These are phyloP conservation scores for Nepenthes gracilis DNA, from an alignment of 148 eudicot species.

Conservation along the genomic window DNA sequence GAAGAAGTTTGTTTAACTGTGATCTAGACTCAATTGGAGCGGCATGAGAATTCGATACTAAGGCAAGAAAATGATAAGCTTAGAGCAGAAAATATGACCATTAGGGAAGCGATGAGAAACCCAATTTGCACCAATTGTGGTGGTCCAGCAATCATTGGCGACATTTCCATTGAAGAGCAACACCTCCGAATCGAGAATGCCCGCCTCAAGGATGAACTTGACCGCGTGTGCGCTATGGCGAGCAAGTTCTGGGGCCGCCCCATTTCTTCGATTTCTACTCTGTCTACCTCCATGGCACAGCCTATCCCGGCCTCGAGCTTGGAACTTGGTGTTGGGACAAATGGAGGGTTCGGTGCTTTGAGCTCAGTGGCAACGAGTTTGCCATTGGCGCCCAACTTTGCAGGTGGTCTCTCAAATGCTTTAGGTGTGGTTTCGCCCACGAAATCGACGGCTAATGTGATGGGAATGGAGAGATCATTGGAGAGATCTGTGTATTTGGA, in stretches of 20 bases:
- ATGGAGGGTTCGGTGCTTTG: slow-evolving; percentile 54
- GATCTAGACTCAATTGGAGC: slow-evolving; percentile 73
- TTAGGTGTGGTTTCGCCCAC: slow-evolving; percentile 34
- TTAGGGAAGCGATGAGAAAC: slow-evolving; percentile 91
- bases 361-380: slow-evolving; percentile 25
- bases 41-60: slow-evolving; percentile 83
- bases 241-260: slow-evolving; percentile 82
- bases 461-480: slow-evolving; percentile 39
- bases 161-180: slow-evolving; percentile 81
- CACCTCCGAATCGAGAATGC: slow-evolving; percentile 87
- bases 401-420: slow-evolving; percentile 43
- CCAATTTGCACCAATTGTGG: slow-evolving; percentile 90
- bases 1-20: background rate
- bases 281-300: slow-evolving; percentile 16
- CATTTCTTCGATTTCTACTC: slow-evolving; percentile 17
- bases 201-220: slow-evolving; percentile 66
- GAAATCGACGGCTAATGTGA: slow-evolving; percentile 18
- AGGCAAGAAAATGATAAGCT: slow-evolving; percentile 94
- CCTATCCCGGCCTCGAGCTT: slow-evolving; percentile 63
- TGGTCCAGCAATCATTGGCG: slow-evolving; percentile 85
- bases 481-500: slow-evolving; percentile 76
- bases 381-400: slow-evolving; percentile 47
- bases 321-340: slow-evolving; percentile 74
- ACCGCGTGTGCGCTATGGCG: slow-evolving; percentile 64
- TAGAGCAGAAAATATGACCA: slow-evolving; percentile 78